Conservation (phyloP, 495 filamentous ascomycete species). For the Monascus purpureus region DNA sequence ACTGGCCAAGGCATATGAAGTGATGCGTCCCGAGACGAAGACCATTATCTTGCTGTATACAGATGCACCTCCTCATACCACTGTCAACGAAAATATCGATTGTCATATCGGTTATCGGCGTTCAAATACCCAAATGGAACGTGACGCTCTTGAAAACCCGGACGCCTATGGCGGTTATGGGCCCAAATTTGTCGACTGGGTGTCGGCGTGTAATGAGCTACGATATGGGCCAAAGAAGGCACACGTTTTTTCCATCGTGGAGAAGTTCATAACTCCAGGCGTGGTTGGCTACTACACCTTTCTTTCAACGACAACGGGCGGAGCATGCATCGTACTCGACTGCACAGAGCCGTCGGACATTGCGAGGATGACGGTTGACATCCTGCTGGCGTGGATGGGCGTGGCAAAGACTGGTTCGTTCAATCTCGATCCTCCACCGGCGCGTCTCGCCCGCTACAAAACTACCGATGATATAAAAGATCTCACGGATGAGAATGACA, state of each 20-base stretch:
- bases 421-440: conserved; percentile 4
- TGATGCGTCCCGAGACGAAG: conserved; percentile 29
- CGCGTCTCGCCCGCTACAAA: conserved; percentile 2
- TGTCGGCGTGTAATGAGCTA: conserved; percentile 15
- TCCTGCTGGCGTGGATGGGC: conserved; percentile 34
- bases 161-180: conserved; percentile 15
- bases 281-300: conserved; percentile 15
- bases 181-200: conserved; percentile 25
- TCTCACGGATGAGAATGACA: conserved; percentile 2
- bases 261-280: conserved; percentile 1
- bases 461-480: conserved; percentile 2
- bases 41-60: conserved; percentile 33
- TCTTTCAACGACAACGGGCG: conserved; percentile 22
- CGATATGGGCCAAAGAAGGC: conserved; percentile 17
- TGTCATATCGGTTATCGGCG: not conserved
- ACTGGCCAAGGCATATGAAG: conserved; percentile 24
- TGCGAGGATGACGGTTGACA: conserved; percentile 24
- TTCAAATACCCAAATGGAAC: not conserved
- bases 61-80: conserved; percentile 32
- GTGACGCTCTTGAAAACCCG: conserved; percentile 5
- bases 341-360: conserved; percentile 12
- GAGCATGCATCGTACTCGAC: conserved; percentile 17
- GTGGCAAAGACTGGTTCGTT: conserved; percentile 17
- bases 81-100: conserved; percentile 9
- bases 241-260: conserved; percentile 22